A percentile compares a stretch with the other conserved stretches of the same genome.
Conservation (phyloP, 2,329 filamentous ascomycete genomes). For the Cordyceps farinosa region DNA sequence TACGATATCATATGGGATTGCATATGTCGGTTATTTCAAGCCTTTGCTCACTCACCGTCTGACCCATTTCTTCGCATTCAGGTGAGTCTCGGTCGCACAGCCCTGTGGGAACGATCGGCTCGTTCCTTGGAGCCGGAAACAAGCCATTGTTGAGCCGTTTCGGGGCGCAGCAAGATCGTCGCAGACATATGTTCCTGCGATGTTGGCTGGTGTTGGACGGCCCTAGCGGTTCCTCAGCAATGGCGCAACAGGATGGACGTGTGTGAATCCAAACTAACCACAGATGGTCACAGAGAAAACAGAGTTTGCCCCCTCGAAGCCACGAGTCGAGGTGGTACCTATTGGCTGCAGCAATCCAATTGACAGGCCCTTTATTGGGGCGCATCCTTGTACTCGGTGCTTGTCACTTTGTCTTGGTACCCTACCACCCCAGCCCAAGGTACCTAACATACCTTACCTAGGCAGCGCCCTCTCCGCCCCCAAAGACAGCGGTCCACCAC, state of each 20-base stretch:
- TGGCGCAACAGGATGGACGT: too few relatives aligned
- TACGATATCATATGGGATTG: not conserved
- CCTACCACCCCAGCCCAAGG: too few relatives aligned
- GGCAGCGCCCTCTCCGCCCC: not conserved
- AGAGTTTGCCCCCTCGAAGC: too few relatives aligned
- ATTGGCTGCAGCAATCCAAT: not conserved
- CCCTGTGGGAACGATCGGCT: not conserved
- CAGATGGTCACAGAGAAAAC: too few relatives aligned
- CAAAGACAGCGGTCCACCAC: not conserved
- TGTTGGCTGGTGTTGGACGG: too few relatives aligned
- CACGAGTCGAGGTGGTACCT: too few relatives aligned
- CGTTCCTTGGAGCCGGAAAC: not conserved
- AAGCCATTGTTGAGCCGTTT: not conserved
- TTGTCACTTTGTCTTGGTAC: too few relatives aligned
- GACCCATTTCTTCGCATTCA: constrained; percentile 4
- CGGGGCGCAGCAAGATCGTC: not conserved
- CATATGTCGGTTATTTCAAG: not conserved
- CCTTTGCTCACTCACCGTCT: not conserved
- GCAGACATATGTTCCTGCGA: not conserved
- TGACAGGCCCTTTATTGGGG: not conserved
- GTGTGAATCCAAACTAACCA: too few relatives aligned
- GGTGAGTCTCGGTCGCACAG: not conserved
- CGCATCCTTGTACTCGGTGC: not conserved
- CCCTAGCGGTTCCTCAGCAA: too few relatives aligned
- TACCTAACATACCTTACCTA: too few relatives aligned